A percentile compares a stretch with the other conserved stretches of the same genome.
Conservation (phyloP, 148 eudicot genomes). For the Camellia lanceoleosa region DNA sequence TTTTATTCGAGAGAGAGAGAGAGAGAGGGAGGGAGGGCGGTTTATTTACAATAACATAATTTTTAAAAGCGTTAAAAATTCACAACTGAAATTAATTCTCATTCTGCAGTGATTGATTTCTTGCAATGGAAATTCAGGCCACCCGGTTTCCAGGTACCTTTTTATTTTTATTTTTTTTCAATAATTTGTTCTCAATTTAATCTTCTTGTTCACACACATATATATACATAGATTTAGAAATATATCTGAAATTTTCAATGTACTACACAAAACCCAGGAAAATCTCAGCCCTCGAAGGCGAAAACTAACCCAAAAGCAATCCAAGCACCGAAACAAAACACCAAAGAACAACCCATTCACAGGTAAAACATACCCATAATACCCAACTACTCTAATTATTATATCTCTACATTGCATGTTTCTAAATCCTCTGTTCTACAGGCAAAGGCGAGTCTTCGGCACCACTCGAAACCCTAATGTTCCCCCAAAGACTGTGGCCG, state of each 20-base stretch:
- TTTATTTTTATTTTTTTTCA: not conserved
- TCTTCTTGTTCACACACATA: not conserved
- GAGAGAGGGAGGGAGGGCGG: not conserved
- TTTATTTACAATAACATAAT: not conserved
- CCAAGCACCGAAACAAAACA: conserved; percentile 15
- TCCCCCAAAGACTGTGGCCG: conserved; percentile 15
- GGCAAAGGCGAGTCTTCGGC: conserved; percentile 39
- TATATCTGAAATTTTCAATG: too few species aligned
- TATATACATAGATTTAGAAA: not conserved
- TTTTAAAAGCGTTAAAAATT: not conserved
- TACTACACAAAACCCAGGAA: conserved; percentile 13
- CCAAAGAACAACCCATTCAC: conserved; percentile 18
- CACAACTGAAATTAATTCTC: not conserved
- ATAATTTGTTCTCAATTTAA: not conserved
- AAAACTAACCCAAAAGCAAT: conserved; percentile 19
- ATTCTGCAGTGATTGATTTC: not conserved
- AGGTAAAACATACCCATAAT: conserved; percentile 8
- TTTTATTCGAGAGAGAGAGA: not conserved
- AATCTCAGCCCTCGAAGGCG: conserved; percentile 18
- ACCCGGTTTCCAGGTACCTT: conserved; percentile 2
- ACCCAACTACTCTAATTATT: not conserved
- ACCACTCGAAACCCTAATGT: conserved; percentile 32
- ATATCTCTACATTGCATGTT: not conserved
- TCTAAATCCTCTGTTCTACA: conserved; percentile 15
- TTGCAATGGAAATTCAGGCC: conserved; percentile 13